Base-by-base conservation (phyloP, 1,284 basidiomycete species). In the Trametes versicolor region DNA sequence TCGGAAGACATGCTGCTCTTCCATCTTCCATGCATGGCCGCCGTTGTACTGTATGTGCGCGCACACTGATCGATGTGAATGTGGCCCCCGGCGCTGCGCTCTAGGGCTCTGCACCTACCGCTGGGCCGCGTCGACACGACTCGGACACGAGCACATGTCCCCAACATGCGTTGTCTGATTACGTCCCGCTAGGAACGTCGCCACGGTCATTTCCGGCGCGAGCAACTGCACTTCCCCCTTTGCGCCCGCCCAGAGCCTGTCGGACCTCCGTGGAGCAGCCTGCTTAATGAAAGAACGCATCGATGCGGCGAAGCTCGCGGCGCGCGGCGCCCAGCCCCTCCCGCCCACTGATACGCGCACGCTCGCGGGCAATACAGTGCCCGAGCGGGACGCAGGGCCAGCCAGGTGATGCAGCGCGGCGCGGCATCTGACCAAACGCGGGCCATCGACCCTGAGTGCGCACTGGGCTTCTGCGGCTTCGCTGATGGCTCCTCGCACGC, bases 381-480 rank as follows among this genome's bases (percentile, higher is more conserved):
- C 29, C 2, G 6, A 36, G 29, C 29, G n/a, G 5, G 41, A 23
- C 23, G 17, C 23, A 6, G 27, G 21, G 15, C 39, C 41, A n/a
- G 27, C 56, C 56, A 58, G 45, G 34, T 49, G 56, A 39, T n/a
- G 29, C 13, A 43, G 29, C 32, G 29, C 62, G 29, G 53, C 32
- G 39, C 53, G 48, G 50, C 65, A 61, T 61, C 39, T 67, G 57
- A 53, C 65, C 65, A 61, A 64, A 67, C 51, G 43, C 50, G 19
- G 65, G 55, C 43, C 65, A 58, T 55, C 62, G 51, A 54, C 62
- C 65, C 65, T 67, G 65, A 63, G 51, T 59, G 62, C 62, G 62
- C 62, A 43, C 41, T 29, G 25, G 53, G 17, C 51, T 52, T 41
- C 36, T 43, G 32, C 56, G 34, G 34, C 50, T 54, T 58, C 57